Evolutionary conservation across 306 rosid species (phyloP).

Genomic region (Ziziphus jujuba): DNA sequence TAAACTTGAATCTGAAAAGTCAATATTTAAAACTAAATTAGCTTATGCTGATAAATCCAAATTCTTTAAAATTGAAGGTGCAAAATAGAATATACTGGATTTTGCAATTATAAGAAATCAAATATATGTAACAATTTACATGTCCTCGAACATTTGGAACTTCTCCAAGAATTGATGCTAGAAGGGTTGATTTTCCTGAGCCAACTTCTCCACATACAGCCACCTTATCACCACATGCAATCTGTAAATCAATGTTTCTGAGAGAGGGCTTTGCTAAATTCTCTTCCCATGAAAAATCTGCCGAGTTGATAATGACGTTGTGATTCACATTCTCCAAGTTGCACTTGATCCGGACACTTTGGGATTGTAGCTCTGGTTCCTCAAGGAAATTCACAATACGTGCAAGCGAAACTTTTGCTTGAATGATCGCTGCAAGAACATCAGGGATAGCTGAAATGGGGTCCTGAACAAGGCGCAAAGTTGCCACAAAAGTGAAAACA

Average conservation of each 20-base stretch:
- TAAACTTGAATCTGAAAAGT: conserved; percentile 61
- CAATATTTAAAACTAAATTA: not conserved
- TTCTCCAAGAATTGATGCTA: conserved; percentile 86
- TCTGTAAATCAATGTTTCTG: conserved; percentile 53
- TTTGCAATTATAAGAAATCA: not conserved
- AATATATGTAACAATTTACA: conserved; percentile 34
- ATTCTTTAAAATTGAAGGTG: not conserved
- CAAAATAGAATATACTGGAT: too few relatives aligned
- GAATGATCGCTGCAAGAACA: conserved; percentile 73
- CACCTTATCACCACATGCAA: conserved; percentile 64
- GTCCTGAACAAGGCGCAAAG: conserved; percentile 88
- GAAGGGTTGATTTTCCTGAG: conserved; percentile 83
- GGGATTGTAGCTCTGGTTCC: conserved; percentile 67
- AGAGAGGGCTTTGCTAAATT: conserved; percentile 54
- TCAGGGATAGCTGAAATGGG: conserved; percentile 68
- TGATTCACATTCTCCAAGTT: conserved; percentile 25
- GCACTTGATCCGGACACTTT: conserved; percentile 31
- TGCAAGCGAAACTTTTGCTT: conserved; percentile 73
- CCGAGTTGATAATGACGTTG: conserved; percentile 48
- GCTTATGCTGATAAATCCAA: not conserved
- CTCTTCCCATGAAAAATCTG: conserved; percentile 78
- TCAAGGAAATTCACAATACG: conserved; percentile 66
- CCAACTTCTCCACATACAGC: conserved; percentile 95
- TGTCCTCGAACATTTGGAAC: conserved; percentile 58
- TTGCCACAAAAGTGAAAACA: conserved; percentile 85